A percentile compares a stretch with the other conserved stretches of the same genome.
Evolutionary conservation across 306 rosid genomes (phyloP).

Genomic region (Hippophae tibetana): DNA sequence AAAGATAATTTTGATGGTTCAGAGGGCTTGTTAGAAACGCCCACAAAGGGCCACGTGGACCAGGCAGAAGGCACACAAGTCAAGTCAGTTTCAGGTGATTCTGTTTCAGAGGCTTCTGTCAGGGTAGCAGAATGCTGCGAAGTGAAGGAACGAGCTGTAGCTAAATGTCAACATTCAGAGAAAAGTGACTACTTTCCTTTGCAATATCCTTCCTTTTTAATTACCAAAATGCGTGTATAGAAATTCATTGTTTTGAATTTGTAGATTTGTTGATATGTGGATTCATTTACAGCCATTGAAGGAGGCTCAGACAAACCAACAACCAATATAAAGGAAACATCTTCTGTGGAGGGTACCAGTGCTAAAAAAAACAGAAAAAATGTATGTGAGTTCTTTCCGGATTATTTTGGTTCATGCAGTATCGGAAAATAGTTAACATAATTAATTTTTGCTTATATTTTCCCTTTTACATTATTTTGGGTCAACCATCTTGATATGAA

Average conservation of each 20-base stretch:
- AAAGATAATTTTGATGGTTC: constrained; percentile 29
- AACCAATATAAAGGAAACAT: constrained; percentile 28
- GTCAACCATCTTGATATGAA: background rate
- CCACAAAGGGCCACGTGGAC: constrained; percentile 23
- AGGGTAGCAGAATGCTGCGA: constrained; percentile 29
- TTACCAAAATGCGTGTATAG: constrained; percentile 1
- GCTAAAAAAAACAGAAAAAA: constrained; percentile 52
- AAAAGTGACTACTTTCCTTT: constrained; percentile 39
- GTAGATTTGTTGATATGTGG: constrained; percentile 15
- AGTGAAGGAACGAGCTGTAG: constrained; percentile 40
- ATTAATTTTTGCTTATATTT: background rate
- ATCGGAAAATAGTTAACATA: background rate
- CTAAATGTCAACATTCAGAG: constrained; percentile 40
- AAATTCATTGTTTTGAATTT: constrained; percentile 14
- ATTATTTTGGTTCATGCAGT: constrained; percentile 3
- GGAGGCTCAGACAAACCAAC: constrained; percentile 34
- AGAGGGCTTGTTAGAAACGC: constrained; percentile 32
- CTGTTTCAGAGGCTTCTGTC: constrained; percentile 29
- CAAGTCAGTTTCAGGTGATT: constrained; percentile 18
- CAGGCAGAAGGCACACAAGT: constrained; percentile 33
- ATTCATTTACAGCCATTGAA: constrained; percentile 39
- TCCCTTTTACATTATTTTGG: background rate
- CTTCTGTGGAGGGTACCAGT: constrained; percentile 31
- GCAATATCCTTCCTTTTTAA: constrained; percentile 3
- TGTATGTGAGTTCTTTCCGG: constrained; percentile 35